These are phyloP conservation scores for Aspergillus sp. DNA, from an alignment of 2,329 filamentous ascomycete species.

Conservation along the genomic window DNA sequence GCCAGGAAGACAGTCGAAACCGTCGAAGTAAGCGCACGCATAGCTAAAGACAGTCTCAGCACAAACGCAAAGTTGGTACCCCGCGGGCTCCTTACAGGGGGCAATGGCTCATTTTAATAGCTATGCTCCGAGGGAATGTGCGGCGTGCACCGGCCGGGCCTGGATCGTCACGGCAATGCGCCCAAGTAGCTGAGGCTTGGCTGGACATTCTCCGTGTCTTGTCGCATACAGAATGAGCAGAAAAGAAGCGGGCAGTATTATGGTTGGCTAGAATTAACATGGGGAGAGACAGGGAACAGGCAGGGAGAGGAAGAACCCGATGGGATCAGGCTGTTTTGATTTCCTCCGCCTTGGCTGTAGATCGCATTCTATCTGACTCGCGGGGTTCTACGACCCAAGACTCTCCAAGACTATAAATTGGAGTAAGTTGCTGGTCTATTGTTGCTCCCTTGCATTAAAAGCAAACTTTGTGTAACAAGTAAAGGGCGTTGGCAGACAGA, in stretches of 20 bases:
- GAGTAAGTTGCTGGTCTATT: too few species aligned
- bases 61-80: too few species aligned
- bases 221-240: not conserved
- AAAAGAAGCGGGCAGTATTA: not conserved
- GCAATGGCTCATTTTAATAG: too few species aligned
- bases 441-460: too few species aligned
- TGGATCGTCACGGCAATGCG: not conserved
- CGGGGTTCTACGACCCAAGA: slow-evolving; percentile 5
- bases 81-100: too few species aligned
- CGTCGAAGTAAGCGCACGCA: not conserved
- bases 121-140: too few species aligned
- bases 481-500: too few species aligned
- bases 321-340: not conserved
- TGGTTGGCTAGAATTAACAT: not conserved
- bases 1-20: not conserved
- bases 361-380: not conserved
- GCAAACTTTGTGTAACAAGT: too few species aligned
- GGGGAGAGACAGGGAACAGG: too few species aligned
- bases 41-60: not conserved
- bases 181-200: not conserved
- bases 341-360: slow-evolving; percentile 9
- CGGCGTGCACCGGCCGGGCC: not conserved
- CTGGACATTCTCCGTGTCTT: not conserved
- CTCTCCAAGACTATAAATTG: not conserved
- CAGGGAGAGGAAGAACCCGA: too few species aligned